Evolutionary conservation across 352 stramenopile genomes (phyloP).

Genomic region (Phytopythium kandeliae): DNA sequence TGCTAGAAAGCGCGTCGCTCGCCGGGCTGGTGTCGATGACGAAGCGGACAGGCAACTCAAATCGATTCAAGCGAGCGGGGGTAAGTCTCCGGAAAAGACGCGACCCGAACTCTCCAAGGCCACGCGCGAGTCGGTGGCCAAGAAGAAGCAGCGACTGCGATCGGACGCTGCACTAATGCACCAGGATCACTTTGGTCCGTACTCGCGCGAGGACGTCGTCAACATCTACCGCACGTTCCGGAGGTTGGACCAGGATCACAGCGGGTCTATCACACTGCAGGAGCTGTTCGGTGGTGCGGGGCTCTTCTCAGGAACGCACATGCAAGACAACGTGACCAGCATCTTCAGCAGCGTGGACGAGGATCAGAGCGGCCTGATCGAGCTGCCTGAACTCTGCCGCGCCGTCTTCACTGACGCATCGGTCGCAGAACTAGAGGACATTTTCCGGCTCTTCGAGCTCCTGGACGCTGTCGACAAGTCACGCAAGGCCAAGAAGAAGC

Average conservation of each 20-base stretch:
- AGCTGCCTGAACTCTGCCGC: conserved; percentile 50
- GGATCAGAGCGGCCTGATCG: conserved; percentile 71
- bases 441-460: conserved; percentile 46
- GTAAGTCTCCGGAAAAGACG: not conserved
- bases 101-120: conserved; percentile 7
- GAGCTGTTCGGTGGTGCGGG: conserved; percentile 57
- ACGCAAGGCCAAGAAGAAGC: conserved; percentile 44
- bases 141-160: conserved; percentile 61
- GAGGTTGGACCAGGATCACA: conserved; percentile 66
- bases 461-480: conserved; percentile 45
- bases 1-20: conserved; percentile 3
- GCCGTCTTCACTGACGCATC: conserved; percentile 55
- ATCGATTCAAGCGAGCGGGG: not conserved
- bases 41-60: not conserved
- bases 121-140: conserved; percentile 15
- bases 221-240: conserved; percentile 72
- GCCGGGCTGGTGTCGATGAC: not conserved
- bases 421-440: conserved; percentile 37
- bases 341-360: conserved; percentile 77
- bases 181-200: conserved; percentile 56
- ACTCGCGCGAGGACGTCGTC: conserved; percentile 60
- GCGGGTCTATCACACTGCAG: conserved; percentile 51
- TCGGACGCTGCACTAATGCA: conserved; percentile 55
- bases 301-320: conserved; percentile 50
- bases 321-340: conserved; percentile 64